phyloP scores from a whole-genome alignment of 1,284 basidiomycete species.

The Sanghuangporus baumii region DNA sequence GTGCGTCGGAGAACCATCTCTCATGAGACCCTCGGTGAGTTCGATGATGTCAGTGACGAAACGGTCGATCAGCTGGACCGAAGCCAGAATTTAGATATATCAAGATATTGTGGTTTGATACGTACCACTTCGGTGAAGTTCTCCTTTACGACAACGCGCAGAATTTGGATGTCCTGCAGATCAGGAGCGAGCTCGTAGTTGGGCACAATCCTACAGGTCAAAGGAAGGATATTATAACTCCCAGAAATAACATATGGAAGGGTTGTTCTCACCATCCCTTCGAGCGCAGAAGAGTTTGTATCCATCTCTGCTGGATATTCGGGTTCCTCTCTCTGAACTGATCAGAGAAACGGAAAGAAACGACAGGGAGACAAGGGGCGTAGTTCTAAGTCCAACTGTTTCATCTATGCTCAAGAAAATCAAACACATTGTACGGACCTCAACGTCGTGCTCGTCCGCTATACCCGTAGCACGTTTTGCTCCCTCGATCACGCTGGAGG shows the following conservation, averaged over 20 bases:
- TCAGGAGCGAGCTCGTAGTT: slow-evolving; percentile 80
- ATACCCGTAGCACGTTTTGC: slow-evolving; percentile 32
- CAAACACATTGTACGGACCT: slow-evolving; percentile 35
- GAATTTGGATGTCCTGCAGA: slow-evolving; percentile 66
- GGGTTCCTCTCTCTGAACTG: slow-evolving; percentile 66
- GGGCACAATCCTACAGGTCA: slow-evolving; percentile 64
- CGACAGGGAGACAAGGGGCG: slow-evolving; percentile 80
- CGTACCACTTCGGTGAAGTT: slow-evolving; percentile 54
- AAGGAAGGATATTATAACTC: neutral
- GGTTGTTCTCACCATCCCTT: slow-evolving; percentile 59
- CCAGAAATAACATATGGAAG: neutral
- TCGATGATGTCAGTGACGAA: slow-evolving; percentile 59
- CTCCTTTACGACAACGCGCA: slow-evolving; percentile 84
- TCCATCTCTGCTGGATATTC: slow-evolving; percentile 81
- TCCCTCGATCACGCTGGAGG: slow-evolving; percentile 28
- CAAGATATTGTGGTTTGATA: neutral
- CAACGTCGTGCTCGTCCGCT: slow-evolving; percentile 44
- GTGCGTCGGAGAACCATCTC: slow-evolving; percentile 42
- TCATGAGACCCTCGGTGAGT: slow-evolving; percentile 48
- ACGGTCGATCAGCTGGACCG: slow-evolving; percentile 50
- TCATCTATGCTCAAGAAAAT: neutral
- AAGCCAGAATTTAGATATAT: neutral
- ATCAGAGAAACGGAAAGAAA: slow-evolving; percentile 88
- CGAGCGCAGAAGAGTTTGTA: slow-evolving; percentile 73
- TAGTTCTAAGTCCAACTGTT: slow-evolving; percentile 46